These are phyloP conservation scores for Bocquillonia castaneifolia DNA, from an alignment of 441 rosid species.

Conservation along the genomic window DNA sequence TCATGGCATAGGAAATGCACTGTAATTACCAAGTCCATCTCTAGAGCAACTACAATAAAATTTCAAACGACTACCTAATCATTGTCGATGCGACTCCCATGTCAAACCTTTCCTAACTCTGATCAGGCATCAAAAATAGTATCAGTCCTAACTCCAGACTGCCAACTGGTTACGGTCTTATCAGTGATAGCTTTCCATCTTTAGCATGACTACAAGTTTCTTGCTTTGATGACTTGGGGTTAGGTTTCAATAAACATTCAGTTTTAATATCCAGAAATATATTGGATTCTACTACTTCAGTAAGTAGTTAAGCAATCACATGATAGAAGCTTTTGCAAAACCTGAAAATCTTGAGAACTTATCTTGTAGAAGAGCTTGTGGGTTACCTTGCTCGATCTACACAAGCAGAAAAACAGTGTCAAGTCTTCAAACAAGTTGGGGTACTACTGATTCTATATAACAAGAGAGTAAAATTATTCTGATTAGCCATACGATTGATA, in stretches of 20 bases:
- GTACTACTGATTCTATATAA: background rate
- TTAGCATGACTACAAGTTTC: background rate
- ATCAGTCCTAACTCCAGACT: background rate
- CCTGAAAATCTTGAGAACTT: conserved; percentile 55
- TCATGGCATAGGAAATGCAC: background rate
- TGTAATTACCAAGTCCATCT: too few species aligned
- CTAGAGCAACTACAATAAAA: background rate
- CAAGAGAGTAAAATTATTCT: background rate
- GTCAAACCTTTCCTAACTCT: background rate
- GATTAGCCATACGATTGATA: too few species aligned
- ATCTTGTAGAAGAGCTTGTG: conserved; percentile 56
- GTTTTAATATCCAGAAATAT: background rate
- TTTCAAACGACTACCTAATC: too few species aligned
- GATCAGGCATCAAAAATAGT: background rate
- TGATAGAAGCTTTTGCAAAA: conserved; percentile 72
- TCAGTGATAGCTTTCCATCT: background rate
- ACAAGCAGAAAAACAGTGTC: background rate
- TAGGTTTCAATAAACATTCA: background rate
- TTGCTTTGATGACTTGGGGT: background rate
- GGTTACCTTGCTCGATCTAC: conserved; percentile 81
- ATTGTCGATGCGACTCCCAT: background rate
- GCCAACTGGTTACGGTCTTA: background rate
- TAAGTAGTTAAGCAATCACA: conserved; percentile 26
- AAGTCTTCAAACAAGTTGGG: background rate
- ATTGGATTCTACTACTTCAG: too few species aligned